phyloP scores from a whole-genome alignment of 2,329 filamentous ascomycete genomes.

The Beauveria varroae region DNA sequence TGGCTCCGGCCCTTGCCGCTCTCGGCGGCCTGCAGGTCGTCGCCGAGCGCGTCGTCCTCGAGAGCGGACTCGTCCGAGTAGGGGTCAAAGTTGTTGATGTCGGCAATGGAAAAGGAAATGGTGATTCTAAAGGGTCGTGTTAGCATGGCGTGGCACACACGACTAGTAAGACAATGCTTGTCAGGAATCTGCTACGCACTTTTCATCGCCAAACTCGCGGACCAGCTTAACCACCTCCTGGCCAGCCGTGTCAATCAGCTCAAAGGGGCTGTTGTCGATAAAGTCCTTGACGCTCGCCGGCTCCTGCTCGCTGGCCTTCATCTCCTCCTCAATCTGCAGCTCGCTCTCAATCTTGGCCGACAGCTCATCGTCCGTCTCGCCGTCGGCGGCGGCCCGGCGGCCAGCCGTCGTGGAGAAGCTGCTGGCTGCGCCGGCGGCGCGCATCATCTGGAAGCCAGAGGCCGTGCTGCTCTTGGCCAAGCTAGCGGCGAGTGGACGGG shows the following conservation, averaged over 20 bases:
- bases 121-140: constrained; percentile 28
- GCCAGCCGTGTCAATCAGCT: constrained; percentile 74
- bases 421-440: constrained; percentile 35
- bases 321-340: constrained; percentile 74
- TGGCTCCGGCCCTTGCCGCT: constrained; percentile 39
- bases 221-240: constrained; percentile 82
- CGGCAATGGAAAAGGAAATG: constrained; percentile 35
- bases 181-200: constrained; percentile 44
- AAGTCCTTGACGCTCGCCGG: constrained; percentile 80
- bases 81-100: constrained; percentile 33
- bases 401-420: constrained; percentile 39
- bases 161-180: too few relatives aligned
- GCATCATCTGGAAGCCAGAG: constrained; percentile 15
- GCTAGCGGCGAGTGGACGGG: constrained; percentile 34
- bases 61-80: constrained; percentile 30
- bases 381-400: constrained; percentile 32
- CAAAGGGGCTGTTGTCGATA: constrained; percentile 75
- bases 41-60: constrained; percentile 31
- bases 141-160: background rate
- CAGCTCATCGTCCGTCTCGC: constrained; percentile 68
- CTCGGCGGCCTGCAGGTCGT: constrained; percentile 44
- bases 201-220: constrained; percentile 79
- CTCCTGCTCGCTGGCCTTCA: constrained; percentile 63
- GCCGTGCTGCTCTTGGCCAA: constrained; percentile 18
- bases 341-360: constrained; percentile 79